Evolutionary conservation across 257 asterid genomes (phyloP).

Genomic region (Jacaranda copaia): DNA sequence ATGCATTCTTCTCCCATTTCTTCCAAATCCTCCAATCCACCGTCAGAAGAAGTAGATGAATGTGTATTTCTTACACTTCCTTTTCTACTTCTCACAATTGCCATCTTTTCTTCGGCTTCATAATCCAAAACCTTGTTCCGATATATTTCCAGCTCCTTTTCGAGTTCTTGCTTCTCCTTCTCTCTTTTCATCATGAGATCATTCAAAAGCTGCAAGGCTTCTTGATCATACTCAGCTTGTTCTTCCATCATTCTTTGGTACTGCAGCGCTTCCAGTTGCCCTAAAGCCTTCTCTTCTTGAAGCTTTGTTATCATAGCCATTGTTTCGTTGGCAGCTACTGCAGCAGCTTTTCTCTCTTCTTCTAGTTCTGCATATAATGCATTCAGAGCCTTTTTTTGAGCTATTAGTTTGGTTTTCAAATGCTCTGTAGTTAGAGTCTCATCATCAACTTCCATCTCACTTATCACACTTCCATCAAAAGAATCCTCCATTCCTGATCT

Average conservation of each 20-base stretch:
- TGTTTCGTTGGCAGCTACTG: conserved; percentile 63
- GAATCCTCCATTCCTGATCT: conserved; percentile 51
- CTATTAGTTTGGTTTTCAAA: conserved; percentile 39
- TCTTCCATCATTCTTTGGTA: conserved; percentile 88
- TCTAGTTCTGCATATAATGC: conserved; percentile 67
- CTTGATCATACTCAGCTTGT: conserved; percentile 82
- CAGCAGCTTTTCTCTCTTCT: conserved; percentile 71
- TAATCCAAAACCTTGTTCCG: conserved; percentile 47
- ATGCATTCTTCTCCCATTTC: neutral
- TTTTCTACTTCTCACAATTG: conserved; percentile 43
- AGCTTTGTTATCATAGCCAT: conserved; percentile 76
- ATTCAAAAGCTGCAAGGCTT: conserved; percentile 71
- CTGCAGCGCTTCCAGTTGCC: conserved; percentile 77
- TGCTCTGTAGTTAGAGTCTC: conserved; percentile 39
- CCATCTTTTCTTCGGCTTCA: conserved; percentile 46
- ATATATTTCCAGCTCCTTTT: conserved; percentile 58
- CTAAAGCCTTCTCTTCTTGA: conserved; percentile 72
- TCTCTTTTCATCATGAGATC: conserved; percentile 69
- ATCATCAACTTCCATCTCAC: conserved; percentile 52
- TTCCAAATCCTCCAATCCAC: conserved; percentile 42
- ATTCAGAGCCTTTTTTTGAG: conserved; percentile 53
- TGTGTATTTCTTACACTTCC: conserved; percentile 26
- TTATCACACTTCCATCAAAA: conserved; percentile 57
- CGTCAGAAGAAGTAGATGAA: neutral
- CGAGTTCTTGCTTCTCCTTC: conserved; percentile 69